Evolutionary conservation across 225 moss, liverwort and hornwort species (phyloP).

Genomic region (Marchantia paleacea): DNA sequence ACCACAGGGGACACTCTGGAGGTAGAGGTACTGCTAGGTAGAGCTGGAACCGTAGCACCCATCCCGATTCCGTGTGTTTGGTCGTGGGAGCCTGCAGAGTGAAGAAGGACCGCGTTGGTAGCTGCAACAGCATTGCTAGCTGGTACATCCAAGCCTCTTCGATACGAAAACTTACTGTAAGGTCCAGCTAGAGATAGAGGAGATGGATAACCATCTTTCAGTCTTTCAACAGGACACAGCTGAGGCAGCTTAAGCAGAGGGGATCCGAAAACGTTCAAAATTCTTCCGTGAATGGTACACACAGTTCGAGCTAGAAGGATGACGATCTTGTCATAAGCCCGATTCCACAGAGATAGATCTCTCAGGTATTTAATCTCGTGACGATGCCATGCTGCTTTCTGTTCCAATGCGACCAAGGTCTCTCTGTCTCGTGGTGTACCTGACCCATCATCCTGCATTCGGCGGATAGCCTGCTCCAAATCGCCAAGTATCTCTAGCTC

Average conservation of each 20-base stretch:
- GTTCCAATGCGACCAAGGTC: constrained; percentile 60
- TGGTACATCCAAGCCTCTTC: constrained; percentile 27
- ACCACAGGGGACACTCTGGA: constrained; percentile 62
- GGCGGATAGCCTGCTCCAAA: constrained; percentile 67
- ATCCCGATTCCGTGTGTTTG: constrained; percentile 49
- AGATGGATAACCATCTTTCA: constrained; percentile 47
- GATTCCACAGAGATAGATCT: constrained; percentile 90
- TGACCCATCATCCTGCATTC: constrained; percentile 75
- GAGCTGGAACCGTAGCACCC: constrained; percentile 31
- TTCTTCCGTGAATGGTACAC: constrained; percentile 87
- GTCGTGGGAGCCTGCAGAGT: constrained; percentile 22
- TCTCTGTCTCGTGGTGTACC: constrained; percentile 55
- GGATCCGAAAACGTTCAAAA: constrained; percentile 78
- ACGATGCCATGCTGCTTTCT: constrained; percentile 76
- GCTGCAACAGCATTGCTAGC: constrained; percentile 13
- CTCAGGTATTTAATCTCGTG: constrained; percentile 82
- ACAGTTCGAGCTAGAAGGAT: constrained; percentile 77
- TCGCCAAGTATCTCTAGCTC: constrained; percentile 84
- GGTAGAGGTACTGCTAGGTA: constrained; percentile 44
- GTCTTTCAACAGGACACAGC: constrained; percentile 62
- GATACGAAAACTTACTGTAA: constrained; percentile 29
- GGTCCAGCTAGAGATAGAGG: constrained; percentile 42
- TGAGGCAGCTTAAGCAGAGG: constrained; percentile 89
- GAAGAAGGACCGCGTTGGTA: constrained; percentile 6
- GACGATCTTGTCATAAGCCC: constrained; percentile 85